phyloP scores from a whole-genome alignment of 768 basidiomycete genomes.

The Mycena alexandri region DNA sequence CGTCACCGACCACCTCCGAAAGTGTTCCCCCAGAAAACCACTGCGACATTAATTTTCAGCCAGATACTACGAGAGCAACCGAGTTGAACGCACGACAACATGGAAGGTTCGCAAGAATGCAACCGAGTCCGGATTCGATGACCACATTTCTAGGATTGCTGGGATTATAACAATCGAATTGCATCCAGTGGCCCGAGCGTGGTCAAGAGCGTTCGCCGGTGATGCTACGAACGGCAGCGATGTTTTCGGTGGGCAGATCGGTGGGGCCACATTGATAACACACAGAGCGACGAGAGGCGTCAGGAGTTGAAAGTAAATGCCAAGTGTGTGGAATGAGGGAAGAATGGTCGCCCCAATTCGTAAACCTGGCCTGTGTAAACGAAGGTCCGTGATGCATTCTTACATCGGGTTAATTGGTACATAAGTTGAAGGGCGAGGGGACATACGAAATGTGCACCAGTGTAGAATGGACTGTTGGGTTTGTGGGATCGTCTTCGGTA shows the following conservation, averaged over 20 bases:
- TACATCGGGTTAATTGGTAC: too few relatives aligned
- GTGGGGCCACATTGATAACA: conserved; percentile 7
- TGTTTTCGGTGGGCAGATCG: conserved; percentile 39
- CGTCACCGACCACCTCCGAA: conserved; percentile 50
- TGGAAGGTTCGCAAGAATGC: conserved; percentile 41
- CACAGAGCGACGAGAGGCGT: conserved; percentile 30
- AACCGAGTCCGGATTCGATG: conserved; percentile 44
- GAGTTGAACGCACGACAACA: conserved; percentile 39
- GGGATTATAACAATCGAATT: conserved; percentile 51
- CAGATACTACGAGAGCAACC: neutral
- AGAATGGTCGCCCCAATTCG: conserved; percentile 37
- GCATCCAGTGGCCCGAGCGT: conserved; percentile 44
- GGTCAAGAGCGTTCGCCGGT: conserved; percentile 54
- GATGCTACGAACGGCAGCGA: conserved; percentile 54
- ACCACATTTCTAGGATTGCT: conserved; percentile 53
- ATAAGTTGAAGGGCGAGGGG: too few relatives aligned
- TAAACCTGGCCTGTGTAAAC: conserved; percentile 8
- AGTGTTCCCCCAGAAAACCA: conserved; percentile 49
- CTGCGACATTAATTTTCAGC: neutral
- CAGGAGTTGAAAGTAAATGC: conserved; percentile 37
- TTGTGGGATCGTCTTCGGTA: conserved; percentile 57
- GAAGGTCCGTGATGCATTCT: conserved; percentile 3
- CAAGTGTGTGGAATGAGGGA: conserved; percentile 45
- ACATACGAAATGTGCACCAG: conserved; percentile 53
- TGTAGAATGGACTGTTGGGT: conserved; percentile 44